Evolutionary conservation across 352 stramenopile genomes (phyloP), one percentile per base, ranked within the genome.

Genomic region (Phytopythium sindhum): DNA sequence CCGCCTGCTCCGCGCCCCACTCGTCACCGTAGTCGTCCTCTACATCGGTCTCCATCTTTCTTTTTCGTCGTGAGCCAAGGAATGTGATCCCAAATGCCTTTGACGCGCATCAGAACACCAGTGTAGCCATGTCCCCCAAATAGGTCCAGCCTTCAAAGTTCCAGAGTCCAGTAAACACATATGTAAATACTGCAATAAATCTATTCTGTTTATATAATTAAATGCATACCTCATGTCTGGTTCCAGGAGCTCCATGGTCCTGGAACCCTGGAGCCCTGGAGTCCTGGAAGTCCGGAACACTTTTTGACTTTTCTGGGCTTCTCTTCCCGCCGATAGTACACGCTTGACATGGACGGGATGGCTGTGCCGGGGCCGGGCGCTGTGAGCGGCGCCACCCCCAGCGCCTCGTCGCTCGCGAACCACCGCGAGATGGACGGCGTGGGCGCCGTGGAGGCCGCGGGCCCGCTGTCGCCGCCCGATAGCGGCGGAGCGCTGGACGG

Each of bases 21-120:
- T 66, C 67, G 28, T 65, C 60, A 7, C 48, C 47, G 23, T 71
- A 67, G 26, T 72, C 59, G 50, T 77, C 69, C 6, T 68, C 55
- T 9, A 31, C 29, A 14, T 64, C 70, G 33, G 10, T 48, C 6
- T 42, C 57, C 39, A 64, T 69, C 42, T 5, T 48, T 6, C 39
- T 39, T 14, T 14, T 2, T 12, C 33, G 6, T 39, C n/a, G n/a
- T n/a, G n/a, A n/a, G n/a, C n/a, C n/a, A n/a, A n/a, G n/a, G n/a
- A n/a, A n/a, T n/a, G 14, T 1, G 33, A 39, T 39, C 33, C 1
- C 33, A 10, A 39, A 14, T 39, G 33, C 1, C 7, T 4, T 7
- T 37, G n/a, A 56, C 24, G 23, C 15, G 23, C 35, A 56, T 44
- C 21, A 31, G 29, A 48, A 53, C 42, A 52, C 29, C 15, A 66